phyloP scores from a whole-genome alignment of 1,284 basidiomycete genomes.

The Microbotryomycetes sp. region DNA sequence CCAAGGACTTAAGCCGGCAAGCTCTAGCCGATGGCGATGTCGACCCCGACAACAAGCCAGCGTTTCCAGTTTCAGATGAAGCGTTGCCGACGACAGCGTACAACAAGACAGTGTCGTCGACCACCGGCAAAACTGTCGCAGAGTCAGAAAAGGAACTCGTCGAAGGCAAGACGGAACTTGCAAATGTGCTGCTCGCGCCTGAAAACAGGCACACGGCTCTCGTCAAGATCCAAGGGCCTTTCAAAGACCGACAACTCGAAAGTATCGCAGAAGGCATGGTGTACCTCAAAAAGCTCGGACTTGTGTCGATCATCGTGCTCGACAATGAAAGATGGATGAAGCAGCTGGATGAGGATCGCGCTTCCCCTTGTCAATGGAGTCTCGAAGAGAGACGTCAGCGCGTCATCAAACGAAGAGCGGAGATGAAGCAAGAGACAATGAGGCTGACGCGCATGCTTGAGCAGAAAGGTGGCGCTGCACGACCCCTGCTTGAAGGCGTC shows the following conservation, averaged over 20 bases:
- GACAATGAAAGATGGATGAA: constrained; percentile 75
- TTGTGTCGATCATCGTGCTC: constrained; percentile 89
- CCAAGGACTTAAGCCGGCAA: constrained; percentile 34
- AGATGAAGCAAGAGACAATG: constrained; percentile 58
- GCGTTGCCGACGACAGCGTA: constrained; percentile 38
- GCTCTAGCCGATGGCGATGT: constrained; percentile 8
- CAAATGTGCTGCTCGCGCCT: constrained; percentile 71
- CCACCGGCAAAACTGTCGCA: constrained; percentile 39
- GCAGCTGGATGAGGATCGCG: constrained; percentile 48
- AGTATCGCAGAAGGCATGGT: constrained; percentile 90
- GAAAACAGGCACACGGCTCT: constrained; percentile 77
- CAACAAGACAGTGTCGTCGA: constrained; percentile 2
- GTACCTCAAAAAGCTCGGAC: constrained; percentile 88
- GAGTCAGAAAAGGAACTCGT: constrained; percentile 35
- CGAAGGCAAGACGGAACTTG: constrained; percentile 50
- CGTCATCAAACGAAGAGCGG: constrained; percentile 50
- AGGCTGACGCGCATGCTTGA: constrained; percentile 72
- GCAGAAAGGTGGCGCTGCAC: constrained; percentile 71
- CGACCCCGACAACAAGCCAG: constrained; percentile 19
- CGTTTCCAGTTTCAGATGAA: constrained; percentile 34
- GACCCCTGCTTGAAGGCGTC: constrained; percentile 80
- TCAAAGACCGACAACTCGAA: constrained; percentile 88
- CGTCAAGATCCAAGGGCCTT: constrained; percentile 96
- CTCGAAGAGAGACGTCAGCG: constrained; percentile 51
- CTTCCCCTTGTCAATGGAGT: constrained; percentile 21